Base-by-base conservation (phyloP, 352 stramenopile genomes). In the Plasmopara halstedii region DNA sequence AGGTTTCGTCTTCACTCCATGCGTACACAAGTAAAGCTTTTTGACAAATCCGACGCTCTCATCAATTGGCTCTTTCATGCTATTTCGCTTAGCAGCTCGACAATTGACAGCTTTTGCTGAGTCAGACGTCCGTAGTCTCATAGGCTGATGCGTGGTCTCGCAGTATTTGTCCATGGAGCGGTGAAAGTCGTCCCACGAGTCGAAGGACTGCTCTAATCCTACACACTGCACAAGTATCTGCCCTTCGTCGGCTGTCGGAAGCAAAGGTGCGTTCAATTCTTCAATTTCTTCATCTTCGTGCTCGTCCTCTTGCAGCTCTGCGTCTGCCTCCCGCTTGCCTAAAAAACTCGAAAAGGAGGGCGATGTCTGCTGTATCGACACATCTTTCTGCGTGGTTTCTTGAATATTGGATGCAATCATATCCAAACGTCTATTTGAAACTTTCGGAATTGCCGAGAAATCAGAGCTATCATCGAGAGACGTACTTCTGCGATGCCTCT, bases 171-270 rank as follows among this genome's bases (percentile, higher is more conserved):
- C 79, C 79, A 90, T 90, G 14, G 73, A 73, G 29, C 64, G 72
- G 48, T 90, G 79, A 48, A 90, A 90, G 23, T 85, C 73, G 34
- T 88, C 73, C 79, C 79, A 90, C 31, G 79, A 90, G 45, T 88
- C 79, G 39, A 83, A 90, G 50, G 69, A 73, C 54, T 83, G 75
- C 20, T 90, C 72, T 44, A 90, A 75, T 10, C 70, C 61, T 19
- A 71, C 56, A 40, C 79, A 90, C 43, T 88, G 75, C 41, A 88
- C 66, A 18, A 87, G 57, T 45, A 73, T 70, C 37, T 64, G 48
- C 37, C 82, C 71, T 22, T 85, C 79, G 6, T 87, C 79, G 0
- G 48, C 62, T 18, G 81, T 74, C 1, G 67, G 54, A 8, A 85
- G 47, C 10, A 86, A 42, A 39, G 73, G 70, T 9, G 70, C 57